Evolutionary conservation across 108 stramenopile genomes (phyloP), one percentile per base, ranked within the genome.

Genomic region (Tribonema minus): DNA sequence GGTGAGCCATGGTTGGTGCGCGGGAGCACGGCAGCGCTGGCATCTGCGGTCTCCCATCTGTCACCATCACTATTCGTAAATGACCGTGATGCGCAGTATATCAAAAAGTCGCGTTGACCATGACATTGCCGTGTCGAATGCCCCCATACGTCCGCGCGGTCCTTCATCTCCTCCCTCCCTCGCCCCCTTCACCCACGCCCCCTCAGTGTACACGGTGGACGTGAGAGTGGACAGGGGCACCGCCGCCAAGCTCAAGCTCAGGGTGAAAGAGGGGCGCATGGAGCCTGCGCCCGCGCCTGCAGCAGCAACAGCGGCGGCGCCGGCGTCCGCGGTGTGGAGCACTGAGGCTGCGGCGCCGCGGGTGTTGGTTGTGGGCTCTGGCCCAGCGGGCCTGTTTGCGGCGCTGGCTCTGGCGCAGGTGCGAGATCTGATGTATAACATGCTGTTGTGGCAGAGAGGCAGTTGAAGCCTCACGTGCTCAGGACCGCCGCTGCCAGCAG

Each of bases 381-480:
- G 92, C 62, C 92, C 93, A 29, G 92, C 93, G 27, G 95, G 95
- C 27, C 68, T 95, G 20, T 96, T 96, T 88, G 92, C 92, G 70
- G 94, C 95, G 34, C 65, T 94, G 59, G 70, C 84, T 61, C 80
- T 96, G 58, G 90, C 88, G 15, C 23, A 63, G 62, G 62, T 15
- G 4, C 7, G 41, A 46, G 41, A 15, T 6, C 15, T 6, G 6
- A 46, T 46, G 41, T 15, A 46, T 15, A 46, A 46, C 41, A 15
- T 15, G 15, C 41, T 46, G 9, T 46, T 6, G 9, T 46, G 41
- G 9, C 41, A 46, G 9, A 15, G 15, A 12, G 41, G 9, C 9
- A 6, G 9, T 46, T 46, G 41, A 6, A 46, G 41, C 9, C 15
- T 12, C 15, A 46, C 41, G 9, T 15, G 41, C 41, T 12, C 41